Base-by-base conservation (phyloP, 306 rosid genomes). In the Vigna mungo region DNA sequence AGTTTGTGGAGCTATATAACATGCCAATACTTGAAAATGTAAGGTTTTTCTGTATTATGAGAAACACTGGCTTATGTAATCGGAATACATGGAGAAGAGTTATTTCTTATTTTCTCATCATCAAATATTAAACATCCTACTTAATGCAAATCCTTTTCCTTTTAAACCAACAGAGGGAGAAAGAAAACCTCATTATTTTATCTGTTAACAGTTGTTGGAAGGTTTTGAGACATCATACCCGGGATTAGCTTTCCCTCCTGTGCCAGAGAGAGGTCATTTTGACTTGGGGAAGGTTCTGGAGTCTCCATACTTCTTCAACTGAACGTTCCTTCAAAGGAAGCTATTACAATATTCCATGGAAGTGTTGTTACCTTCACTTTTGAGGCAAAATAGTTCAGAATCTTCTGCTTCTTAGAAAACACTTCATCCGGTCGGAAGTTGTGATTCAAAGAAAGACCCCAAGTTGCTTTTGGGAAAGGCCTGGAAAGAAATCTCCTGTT, bases 221-320 rank as follows among this genome's bases (percentile, higher is more conserved):
- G 80, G 84, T 75, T 92, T 90, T 81, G 85, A 86, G 81, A 71
- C 86, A 70, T 83, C 97, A 68, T 87, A 92, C 85, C 97, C 93
- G 11, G 85, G 68, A 60, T 80, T 92, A 82, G 74, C 47, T 3
- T 88, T 92, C 76, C 97, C 97, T 83, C 64, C 90, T 58, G 83
- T 92, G 65, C 93, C 96, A 5, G 76, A 81, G 85, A 90, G 93
- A 81, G 97, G 97, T 34, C 82, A 86, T 82, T 89, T 90, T 71
- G 90, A 88, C 87, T 80, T 92, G 82, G 86, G 6, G 78, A 85
- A 83, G 82, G 93, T 92, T 84, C 93, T 87, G 0, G 63, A 86
- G 20, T 90, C 96, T 62, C 97, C 91, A 0, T 90, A 92, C 87
- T 89, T 92, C 79, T 92, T 92, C 87, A 92, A 88, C 86, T 90